phyloP scores from a whole-genome alignment of 1,284 basidiomycete genomes.

The Apiotrichum gracile region DNA sequence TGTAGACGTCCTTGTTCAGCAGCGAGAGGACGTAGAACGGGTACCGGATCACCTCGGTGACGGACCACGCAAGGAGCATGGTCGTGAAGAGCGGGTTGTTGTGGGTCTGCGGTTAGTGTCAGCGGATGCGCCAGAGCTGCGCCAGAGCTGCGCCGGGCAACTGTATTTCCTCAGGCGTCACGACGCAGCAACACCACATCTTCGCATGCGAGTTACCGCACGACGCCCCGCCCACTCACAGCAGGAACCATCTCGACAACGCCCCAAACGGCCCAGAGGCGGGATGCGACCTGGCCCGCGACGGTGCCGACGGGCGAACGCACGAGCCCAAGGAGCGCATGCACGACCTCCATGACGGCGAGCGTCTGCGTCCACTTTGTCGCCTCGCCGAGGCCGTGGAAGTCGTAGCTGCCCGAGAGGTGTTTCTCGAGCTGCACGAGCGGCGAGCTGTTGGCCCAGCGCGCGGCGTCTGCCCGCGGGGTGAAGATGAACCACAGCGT shows the following conservation, averaged over 20 bases:
- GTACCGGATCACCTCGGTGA: slow-evolving; percentile 90
- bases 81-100: slow-evolving; percentile 74
- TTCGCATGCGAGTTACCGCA: background rate
- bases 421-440: slow-evolving; percentile 47
- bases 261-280: slow-evolving; percentile 84
- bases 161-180: too few relatives aligned
- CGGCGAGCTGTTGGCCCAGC: slow-evolving; percentile 26
- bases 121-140: too few relatives aligned
- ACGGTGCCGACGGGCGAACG: slow-evolving; percentile 76
- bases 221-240: slow-evolving; percentile 29
- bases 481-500: slow-evolving; percentile 43
- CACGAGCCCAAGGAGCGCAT: slow-evolving; percentile 78
- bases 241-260: slow-evolving; percentile 57
- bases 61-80: slow-evolving; percentile 90
- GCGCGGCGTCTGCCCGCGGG: slow-evolving; percentile 15
- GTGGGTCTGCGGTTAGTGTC: slow-evolving; percentile 55
- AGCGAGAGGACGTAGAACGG: slow-evolving; percentile 76
- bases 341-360: slow-evolving; percentile 74
- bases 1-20: slow-evolving; percentile 49
- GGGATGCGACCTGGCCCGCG: slow-evolving; percentile 74
- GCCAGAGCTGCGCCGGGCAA: too few relatives aligned
- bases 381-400: slow-evolving; percentile 53
- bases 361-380: slow-evolving; percentile 73
- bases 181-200: background rate
- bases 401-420: slow-evolving; percentile 51